Conservation (phyloP, 345 rosid species). For the Psidium friedrichsthalianum region DNA sequence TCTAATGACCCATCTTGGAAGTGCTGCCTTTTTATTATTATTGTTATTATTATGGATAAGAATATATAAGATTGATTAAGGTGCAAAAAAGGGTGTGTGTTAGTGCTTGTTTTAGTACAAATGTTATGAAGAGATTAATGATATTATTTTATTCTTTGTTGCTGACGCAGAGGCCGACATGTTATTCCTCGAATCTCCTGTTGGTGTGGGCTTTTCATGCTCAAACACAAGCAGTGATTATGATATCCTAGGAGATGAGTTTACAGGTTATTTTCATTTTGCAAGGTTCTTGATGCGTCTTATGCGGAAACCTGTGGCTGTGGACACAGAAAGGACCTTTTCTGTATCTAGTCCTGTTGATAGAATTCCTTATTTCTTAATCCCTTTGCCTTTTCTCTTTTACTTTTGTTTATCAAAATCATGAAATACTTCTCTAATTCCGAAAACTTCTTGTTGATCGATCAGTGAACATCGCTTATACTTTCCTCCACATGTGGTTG, state of each 20-base stretch:
- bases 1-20: neutral
- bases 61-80: neutral
- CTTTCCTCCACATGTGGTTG: constrained; percentile 69
- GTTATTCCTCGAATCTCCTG: constrained; percentile 83
- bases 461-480: constrained; percentile 65
- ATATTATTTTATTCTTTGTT: constrained; percentile 4
- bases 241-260: constrained; percentile 47
- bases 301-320: neutral
- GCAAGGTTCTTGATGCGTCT: neutral
- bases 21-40: neutral
- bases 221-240: constrained; percentile 65
- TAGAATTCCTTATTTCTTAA: neutral
- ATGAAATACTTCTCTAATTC: neutral
- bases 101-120: neutral
- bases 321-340: neutral
- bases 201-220: constrained; percentile 94
- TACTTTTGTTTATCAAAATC: neutral
- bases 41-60: neutral
- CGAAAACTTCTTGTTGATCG: neutral
- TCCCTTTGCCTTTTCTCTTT: neutral
- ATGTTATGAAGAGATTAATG: neutral
- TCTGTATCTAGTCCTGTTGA: neutral
- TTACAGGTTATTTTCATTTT: constrained; percentile 41
- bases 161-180: constrained; percentile 75
- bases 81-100: neutral